Percentiles rank a stretch among this genome's conserved stretches.
phyloP scores from a whole-genome alignment of 805 yeast genomes.

The Saturnispora quitensis region DNA sequence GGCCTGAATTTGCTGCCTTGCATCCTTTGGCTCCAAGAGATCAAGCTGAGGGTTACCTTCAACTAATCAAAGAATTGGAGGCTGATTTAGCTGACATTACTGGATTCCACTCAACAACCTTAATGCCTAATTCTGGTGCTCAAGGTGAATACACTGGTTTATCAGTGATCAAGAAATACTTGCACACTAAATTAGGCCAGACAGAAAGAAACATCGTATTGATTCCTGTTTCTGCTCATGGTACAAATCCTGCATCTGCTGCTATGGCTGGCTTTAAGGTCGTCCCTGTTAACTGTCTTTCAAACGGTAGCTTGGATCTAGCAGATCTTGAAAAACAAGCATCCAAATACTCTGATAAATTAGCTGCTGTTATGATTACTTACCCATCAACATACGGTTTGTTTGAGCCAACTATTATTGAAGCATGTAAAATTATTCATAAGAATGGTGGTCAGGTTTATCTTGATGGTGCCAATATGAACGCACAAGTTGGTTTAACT shows the following conservation, averaged over 20 bases:
- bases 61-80: conserved; percentile 68
- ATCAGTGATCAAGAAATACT: conserved; percentile 72
- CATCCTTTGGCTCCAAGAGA: conserved; percentile 90
- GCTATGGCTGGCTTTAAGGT: conserved; percentile 95
- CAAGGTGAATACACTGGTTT: conserved; percentile 97
- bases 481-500: conserved; percentile 95
- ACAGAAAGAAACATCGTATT: conserved; percentile 73
- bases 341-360: conserved; percentile 49
- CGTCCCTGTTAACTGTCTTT: conserved; percentile 79
- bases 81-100: conserved; percentile 84
- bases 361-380: conserved; percentile 93
- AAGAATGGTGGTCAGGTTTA: conserved; percentile 89
- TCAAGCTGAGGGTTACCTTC: conserved; percentile 83
- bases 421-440: conserved; percentile 83
- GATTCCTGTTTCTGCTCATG: conserved; percentile 96
- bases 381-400: conserved; percentile 97
- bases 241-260: conserved; percentile 98
- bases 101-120: conserved; percentile 82
- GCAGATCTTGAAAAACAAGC: conserved; percentile 69
- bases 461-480: conserved; percentile 98
- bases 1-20: conserved; percentile 83
- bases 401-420: conserved; percentile 83
- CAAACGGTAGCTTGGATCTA: conserved; percentile 80
- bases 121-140: conserved; percentile 97
- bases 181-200: conserved; percentile 56